phyloP scores from a whole-genome alignment of 2,329 filamentous ascomycete species.

The Talaromyces verruculosus region DNA sequence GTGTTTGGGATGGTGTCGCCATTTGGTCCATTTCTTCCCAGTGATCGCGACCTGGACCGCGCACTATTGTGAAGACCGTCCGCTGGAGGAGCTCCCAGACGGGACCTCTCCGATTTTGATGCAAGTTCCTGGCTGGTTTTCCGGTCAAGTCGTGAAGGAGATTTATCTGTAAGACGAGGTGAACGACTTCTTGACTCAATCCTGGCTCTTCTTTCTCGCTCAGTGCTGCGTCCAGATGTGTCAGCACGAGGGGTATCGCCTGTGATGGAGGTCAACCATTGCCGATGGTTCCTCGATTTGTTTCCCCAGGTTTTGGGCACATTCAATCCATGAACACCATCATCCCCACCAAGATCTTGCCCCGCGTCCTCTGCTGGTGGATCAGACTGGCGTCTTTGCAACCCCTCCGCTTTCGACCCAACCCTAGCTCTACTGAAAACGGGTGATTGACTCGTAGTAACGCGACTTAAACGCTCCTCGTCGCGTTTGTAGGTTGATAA shows the following conservation, averaged over 20 bases:
- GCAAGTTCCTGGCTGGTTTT: not conserved
- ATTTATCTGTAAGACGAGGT: constrained; percentile 8
- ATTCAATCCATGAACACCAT: constrained; percentile 35
- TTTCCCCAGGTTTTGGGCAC: constrained; percentile 41
- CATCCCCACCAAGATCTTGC: constrained; percentile 22
- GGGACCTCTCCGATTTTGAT: constrained; percentile 1
- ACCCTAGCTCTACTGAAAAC: constrained; percentile 42
- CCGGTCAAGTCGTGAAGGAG: constrained; percentile 5
- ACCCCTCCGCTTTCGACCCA: constrained; percentile 35
- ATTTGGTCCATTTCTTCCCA: constrained; percentile 5
- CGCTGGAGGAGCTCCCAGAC: constrained; percentile 19
- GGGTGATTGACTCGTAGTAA: constrained; percentile 40
- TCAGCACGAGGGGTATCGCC: constrained; percentile 24
- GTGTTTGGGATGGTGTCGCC: constrained; percentile 40
- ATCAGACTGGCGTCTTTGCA: constrained; percentile 38
- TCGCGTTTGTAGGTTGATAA: constrained; percentile 39
- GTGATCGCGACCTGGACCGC: constrained; percentile 14
- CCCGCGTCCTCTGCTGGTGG: constrained; percentile 23
- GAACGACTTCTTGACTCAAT: constrained; percentile 18
- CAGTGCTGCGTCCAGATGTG: constrained; percentile 18
- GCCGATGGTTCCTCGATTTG: constrained; percentile 33
- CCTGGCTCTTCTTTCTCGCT: constrained; percentile 18
- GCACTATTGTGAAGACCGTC: constrained; percentile 23
- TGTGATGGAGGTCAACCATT: constrained; percentile 39
- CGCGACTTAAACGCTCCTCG: constrained; percentile 41